Percentiles rank a stretch among this genome's conserved stretches.
Evolutionary conservation across 176 grass and related monocot species (phyloP).

Genomic region (Oryza longistaminata): DNA sequence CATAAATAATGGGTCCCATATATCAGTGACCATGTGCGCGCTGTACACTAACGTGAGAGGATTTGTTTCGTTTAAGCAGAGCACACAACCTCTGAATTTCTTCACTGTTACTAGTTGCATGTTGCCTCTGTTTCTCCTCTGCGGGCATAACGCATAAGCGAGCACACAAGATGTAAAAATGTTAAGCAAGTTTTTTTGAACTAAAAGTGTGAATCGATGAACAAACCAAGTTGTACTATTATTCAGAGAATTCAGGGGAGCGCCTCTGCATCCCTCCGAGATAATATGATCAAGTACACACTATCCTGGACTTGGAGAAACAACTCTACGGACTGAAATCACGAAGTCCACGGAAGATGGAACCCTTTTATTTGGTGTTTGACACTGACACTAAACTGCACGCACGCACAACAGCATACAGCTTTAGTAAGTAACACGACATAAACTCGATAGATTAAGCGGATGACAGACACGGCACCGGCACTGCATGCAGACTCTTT

Average conservation of each 20-base stretch:
- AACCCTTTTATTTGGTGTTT: not conserved
- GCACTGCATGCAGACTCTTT: not conserved
- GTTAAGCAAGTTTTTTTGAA: no score
- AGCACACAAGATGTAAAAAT: not conserved
- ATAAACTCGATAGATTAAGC: not conserved
- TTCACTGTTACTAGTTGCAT: not conserved
- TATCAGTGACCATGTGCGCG: no score
- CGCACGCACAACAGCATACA: not conserved
- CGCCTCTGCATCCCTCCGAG: not conserved
- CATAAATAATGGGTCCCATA: no score
- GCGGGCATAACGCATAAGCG: not conserved
- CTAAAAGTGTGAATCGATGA: not conserved
- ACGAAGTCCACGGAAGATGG: not conserved
- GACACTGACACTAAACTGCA: not conserved
- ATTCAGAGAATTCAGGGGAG: not conserved
- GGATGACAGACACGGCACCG: not conserved
- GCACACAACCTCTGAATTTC: no score
- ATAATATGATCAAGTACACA: not conserved
- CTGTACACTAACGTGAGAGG: no score
- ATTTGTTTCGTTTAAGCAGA: no score
- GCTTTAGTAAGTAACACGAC: not conserved
- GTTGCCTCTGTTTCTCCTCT: not conserved
- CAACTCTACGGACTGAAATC: not conserved
- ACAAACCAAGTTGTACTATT: not conserved
- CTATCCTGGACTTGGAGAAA: not conserved